phyloP scores from a whole-genome alignment of 176 grass and related monocot genomes.

The maize (Zea mays) region DNA sequence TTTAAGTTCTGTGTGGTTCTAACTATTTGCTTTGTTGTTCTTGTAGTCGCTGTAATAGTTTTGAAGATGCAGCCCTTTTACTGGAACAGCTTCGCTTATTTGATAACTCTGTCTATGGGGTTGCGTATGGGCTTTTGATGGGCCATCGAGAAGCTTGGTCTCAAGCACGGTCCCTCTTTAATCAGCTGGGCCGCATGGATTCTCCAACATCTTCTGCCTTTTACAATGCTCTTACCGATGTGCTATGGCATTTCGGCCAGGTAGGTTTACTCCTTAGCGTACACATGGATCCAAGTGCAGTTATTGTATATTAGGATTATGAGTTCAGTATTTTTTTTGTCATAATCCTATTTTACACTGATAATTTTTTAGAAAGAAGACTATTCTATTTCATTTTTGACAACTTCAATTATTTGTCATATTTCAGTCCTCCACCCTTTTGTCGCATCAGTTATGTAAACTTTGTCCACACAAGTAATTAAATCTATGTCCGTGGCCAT shows the following conservation, averaged over 20 bases:
- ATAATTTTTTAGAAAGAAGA: conserved; percentile 21
- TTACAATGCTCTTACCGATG: conserved; percentile 98
- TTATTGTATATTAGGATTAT: conserved; percentile 5
- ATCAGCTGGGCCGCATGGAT: conserved; percentile 84
- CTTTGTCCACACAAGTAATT: neutral
- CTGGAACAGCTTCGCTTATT: conserved; percentile 94
- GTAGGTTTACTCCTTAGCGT: conserved; percentile 43
- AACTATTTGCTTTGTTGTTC: conserved; percentile 38
- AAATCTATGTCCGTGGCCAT: neutral
- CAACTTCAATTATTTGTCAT: neutral
- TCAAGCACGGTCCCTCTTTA: conserved; percentile 69
- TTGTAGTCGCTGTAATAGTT: conserved; percentile 86
- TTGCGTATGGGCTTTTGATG: conserved; percentile 88
- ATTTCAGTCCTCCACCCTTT: neutral
- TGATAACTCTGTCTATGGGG: conserved; percentile 92
- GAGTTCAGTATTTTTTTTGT: neutral
- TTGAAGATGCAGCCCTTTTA: conserved; percentile 92
- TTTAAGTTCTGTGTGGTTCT: neutral
- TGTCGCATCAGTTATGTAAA: neutral
- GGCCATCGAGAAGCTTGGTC: conserved; percentile 79
- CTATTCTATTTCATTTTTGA: conserved; percentile 7
- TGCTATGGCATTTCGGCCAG: conserved; percentile 99
- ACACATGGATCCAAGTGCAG: conserved; percentile 7
- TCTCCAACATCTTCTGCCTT: conserved; percentile 90
- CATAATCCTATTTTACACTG: conserved; percentile 9